Base-by-base conservation (phyloP, 352 stramenopile genomes). In the Globisporangium canariense region DNA sequence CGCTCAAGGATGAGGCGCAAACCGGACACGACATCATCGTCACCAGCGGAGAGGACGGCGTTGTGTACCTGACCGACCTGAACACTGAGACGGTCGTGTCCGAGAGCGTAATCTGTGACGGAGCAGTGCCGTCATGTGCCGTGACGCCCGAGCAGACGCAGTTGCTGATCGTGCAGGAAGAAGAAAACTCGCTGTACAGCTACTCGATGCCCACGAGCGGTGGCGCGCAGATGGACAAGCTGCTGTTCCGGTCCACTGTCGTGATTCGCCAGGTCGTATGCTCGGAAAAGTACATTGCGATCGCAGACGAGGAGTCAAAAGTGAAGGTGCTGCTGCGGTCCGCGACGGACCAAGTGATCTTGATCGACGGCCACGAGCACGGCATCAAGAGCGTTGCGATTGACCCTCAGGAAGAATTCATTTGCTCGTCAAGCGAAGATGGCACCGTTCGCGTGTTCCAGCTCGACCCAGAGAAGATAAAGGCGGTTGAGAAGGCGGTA, bases 21-120 rank as follows among this genome's bases (percentile, higher is more conserved):
- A n/a, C 30, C 3, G 65, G 64, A 0, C 69, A 79, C 54, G 84
- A 93, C 60, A 74, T 93, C 49, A 78, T 87, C 41, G 74, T 86
- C 64, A 93, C 86, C 2, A 90, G 74, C 56, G 84, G 86, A 55
- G 86, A 94, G 62, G 86, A 94, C 59, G 86, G 86, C 62, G 74
- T 90, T n/a, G 66, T 94, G 62, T 88, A 79, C 70, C 75, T 93
- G 40, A 89, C 86, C 13, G 81, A 94, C 64, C 58, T 93, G 40
- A 58, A 62, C 11, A 78, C 77, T 2, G 78, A 92, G 61, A 66
- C 63, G 14, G 67, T 69, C 55, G 62, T 90, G 25, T 78, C 68
- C n/a, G 68, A 90, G 50, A 50, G 68, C 5, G 69, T 83, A 54
- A 64, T 90, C 50, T 77, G 71, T 40, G 84, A 95, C 43, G 84